phyloP scores from a whole-genome alignment of 192 early-diverging fungal genomes.

The Fimicolochytrium jonesii region DNA sequence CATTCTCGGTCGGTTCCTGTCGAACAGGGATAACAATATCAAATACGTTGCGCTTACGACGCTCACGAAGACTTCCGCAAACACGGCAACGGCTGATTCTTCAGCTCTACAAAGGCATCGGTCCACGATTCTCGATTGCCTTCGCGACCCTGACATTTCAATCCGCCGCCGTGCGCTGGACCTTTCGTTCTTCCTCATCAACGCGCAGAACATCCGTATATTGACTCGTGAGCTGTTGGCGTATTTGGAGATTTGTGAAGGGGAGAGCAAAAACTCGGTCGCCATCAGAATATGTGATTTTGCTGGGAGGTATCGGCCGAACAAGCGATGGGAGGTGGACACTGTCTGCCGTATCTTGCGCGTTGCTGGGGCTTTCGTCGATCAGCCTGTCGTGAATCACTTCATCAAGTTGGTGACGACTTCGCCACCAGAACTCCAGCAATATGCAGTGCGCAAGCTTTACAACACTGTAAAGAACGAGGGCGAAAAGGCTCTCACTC shows the following conservation, averaged over 20 bases:
- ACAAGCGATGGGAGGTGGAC: constrained; percentile 96
- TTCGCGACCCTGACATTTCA: constrained; percentile 91
- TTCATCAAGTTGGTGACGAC: constrained; percentile 88
- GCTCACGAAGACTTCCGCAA: constrained; percentile 72
- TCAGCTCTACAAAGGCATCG: constrained; percentile 96
- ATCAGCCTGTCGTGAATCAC: constrained; percentile 53
- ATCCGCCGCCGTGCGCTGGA: constrained; percentile 96
- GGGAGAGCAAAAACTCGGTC: constrained; percentile 86
- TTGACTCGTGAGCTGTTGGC: constrained; percentile 89
- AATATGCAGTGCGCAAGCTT: constrained; percentile 85
- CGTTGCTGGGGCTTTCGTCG: constrained; percentile 53
- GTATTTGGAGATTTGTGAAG: constrained; percentile 88
- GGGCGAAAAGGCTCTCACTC: constrained; percentile 62
- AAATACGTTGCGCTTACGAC: constrained; percentile 97
- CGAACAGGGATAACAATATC: constrained; percentile 96
- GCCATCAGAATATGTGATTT: constrained; percentile 87
- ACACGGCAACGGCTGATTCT: constrained; percentile 71
- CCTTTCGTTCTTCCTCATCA: constrained; percentile 93
- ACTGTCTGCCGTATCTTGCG: constrained; percentile 84
- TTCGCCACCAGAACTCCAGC: constrained; percentile 68
- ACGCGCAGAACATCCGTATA: constrained; percentile 85
- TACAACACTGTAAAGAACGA: constrained; percentile 72
- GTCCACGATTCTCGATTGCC: constrained; percentile 91
- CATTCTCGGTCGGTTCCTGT: constrained; percentile 93
- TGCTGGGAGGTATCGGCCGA: constrained; percentile 90